Evolutionary conservation across 2,329 filamentous ascomycete genomes (phyloP), one percentile per base, ranked within the genome.

Genomic region (Aspergillus spinulosporus): DNA sequence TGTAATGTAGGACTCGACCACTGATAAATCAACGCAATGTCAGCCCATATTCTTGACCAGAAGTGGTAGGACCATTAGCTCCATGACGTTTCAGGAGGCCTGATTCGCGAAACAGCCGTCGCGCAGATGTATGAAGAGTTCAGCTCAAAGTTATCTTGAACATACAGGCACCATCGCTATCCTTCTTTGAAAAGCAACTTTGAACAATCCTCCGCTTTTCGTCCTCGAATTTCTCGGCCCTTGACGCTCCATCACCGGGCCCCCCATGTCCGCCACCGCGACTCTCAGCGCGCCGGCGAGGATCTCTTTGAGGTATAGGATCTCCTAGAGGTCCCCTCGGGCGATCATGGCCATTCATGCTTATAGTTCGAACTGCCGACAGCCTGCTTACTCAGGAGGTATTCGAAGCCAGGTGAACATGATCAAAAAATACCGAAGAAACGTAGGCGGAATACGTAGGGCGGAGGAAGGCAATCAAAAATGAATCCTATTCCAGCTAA

Each of bases 131-230:
- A 54, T 60, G 9, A 51, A 43, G 59, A 63, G 55, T 54, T 43
- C 48, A 28, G 40, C 57, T 4, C 9, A 48, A 8, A 29, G 3
- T 9, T 32, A 9, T 5, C 4, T 31, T 26, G 15, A 44, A 83
- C 88, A 71, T 83, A 95, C 91, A 81, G 58, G 90, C 88, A 64
- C 92, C 92, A 76, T 96, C 90, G 42, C 85, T 82, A 71, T 97
- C 94, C 68, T 87, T 88, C 79, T 95, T 97, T 73, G 80, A 84
- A 79, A 97, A 99, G 78, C 92, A 97, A 75, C 90, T 96, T 61
- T 96, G 89, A 62, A 96, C 88, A 68, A 99, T 97, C 72, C 94
- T 86, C 72, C 85, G 84, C 81, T 97, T 96, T 81, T 99, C 94
- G 70, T 97, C 92, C 74, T 99, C 94, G 73, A 97, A 99, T 67